Conservation (phyloP, 495 filamentous ascomycete genomes). For the Melanomma pulvis-pyrius region DNA sequence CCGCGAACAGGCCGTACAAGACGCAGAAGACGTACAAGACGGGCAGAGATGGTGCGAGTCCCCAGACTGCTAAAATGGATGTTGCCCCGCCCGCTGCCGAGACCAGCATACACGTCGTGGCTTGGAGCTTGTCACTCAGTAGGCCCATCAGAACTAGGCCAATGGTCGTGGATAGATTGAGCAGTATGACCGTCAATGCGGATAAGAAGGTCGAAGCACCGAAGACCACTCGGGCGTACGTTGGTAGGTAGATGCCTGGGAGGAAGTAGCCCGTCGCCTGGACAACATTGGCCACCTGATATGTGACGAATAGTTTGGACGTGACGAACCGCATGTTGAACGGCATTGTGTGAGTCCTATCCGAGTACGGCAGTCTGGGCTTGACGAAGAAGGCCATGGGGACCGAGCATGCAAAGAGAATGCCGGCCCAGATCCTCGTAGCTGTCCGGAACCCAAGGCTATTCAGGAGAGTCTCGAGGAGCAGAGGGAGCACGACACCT, state of each 20-base stretch:
- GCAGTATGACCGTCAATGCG: constrained; percentile 33
- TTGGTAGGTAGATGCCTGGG: constrained; percentile 38
- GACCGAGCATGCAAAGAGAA: constrained; percentile 46
- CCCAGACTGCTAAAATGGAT: constrained; percentile 69
- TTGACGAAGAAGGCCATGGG: constrained; percentile 55
- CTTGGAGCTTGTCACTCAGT: constrained; percentile 62
- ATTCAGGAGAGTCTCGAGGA: constrained; percentile 49
- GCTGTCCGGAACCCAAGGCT: constrained; percentile 59
- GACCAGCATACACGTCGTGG: constrained; percentile 61
- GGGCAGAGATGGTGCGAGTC: constrained; percentile 55
- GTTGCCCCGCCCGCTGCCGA: constrained; percentile 58
- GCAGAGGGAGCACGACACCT: constrained; percentile 46
- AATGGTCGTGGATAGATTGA: constrained; percentile 35
- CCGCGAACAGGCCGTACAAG: constrained; percentile 69
- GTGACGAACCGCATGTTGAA: constrained; percentile 36
- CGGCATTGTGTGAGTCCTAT: constrained; percentile 4
- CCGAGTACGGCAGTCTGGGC: constrained; percentile 32
- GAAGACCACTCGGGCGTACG: constrained; percentile 25
- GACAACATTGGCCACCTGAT: constrained; percentile 35
- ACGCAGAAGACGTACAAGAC: constrained; percentile 65
- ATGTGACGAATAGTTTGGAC: constrained; percentile 32
- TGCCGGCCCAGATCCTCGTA: constrained; percentile 52
- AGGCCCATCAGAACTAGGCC: constrained; percentile 62
- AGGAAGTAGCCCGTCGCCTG: constrained; percentile 40
- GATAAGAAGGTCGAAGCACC: constrained; percentile 31